Percentiles rank a stretch among this genome's conserved stretches.
These are phyloP conservation scores for Pichia scutulata DNA, from an alignment of 805 yeast genomes.

Conservation along the genomic window DNA sequence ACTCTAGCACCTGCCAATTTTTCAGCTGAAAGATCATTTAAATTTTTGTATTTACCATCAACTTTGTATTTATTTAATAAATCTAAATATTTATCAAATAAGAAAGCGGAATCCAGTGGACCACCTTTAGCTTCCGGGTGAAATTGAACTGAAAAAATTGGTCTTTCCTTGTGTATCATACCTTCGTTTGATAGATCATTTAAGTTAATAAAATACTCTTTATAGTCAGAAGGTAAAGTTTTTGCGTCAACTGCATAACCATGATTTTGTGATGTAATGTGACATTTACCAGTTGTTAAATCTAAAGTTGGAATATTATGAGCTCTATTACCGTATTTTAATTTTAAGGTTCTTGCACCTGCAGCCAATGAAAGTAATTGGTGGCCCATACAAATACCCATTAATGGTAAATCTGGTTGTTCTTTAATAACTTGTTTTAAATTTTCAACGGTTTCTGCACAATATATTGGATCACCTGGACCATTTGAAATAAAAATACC, in stretches of 20 bases:
- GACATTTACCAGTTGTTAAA: slow-evolving; percentile 83
- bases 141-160: slow-evolving; percentile 94
- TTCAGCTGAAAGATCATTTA: slow-evolving; percentile 12
- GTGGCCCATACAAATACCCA: slow-evolving; percentile 97
- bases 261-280: slow-evolving; percentile 97
- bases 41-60: slow-evolving; percentile 18
- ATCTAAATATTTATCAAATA: slow-evolving; percentile 84
- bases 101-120: slow-evolving; percentile 84
- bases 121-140: slow-evolving; percentile 99
- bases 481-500: slow-evolving; percentile 94
- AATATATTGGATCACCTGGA: slow-evolving; percentile 96
- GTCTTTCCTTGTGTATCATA: slow-evolving; percentile 80
- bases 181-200: slow-evolving; percentile 98
- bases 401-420: slow-evolving; percentile 70
- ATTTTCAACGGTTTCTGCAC: slow-evolving; percentile 68
- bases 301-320: slow-evolving; percentile 97
- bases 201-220: slow-evolving; percentile 84
- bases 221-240: slow-evolving; percentile 69
- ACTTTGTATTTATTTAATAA: slow-evolving; percentile 54
- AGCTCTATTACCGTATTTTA: slow-evolving; percentile 98
- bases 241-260: slow-evolving; percentile 91
- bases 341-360: slow-evolving; percentile 86
- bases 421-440: slow-evolving; percentile 62
- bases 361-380: slow-evolving; percentile 92
- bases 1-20: slow-evolving; percentile 11